phyloP scores from a whole-genome alignment of 108 stramenopile species.

The Epithemia pelagica region DNA sequence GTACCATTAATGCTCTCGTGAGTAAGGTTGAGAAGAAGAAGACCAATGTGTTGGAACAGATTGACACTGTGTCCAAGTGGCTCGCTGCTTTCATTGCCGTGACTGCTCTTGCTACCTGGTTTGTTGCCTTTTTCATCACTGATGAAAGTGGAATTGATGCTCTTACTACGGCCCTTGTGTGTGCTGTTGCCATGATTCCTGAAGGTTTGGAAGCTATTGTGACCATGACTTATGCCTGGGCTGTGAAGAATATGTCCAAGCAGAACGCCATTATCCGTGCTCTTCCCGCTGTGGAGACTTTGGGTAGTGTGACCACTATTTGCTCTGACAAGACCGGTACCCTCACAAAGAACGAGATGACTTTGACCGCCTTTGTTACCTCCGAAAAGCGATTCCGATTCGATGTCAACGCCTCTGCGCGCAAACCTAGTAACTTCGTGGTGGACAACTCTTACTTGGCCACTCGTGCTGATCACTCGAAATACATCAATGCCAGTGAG shows the following conservation, averaged over 20 bases:
- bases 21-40: constrained; percentile 71
- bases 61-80: constrained; percentile 78
- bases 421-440: constrained; percentile 48
- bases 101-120: constrained; percentile 79
- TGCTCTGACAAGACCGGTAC: constrained; percentile 99
- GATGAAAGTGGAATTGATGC: constrained; percentile 38
- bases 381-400: constrained; percentile 72
- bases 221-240: constrained; percentile 88
- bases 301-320: constrained; percentile 91
- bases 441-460: constrained; percentile 61
- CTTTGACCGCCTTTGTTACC: constrained; percentile 70
- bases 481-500: constrained; percentile 29
- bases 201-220: constrained; percentile 96
- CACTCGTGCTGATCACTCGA: constrained; percentile 38
- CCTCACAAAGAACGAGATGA: constrained; percentile 93
- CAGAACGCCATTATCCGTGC: constrained; percentile 87
- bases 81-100: constrained; percentile 74
- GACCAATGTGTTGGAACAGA: constrained; percentile 91
- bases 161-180: constrained; percentile 63
- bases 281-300: constrained; percentile 93
- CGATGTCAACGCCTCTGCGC: constrained; percentile 49
- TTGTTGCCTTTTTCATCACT: constrained; percentile 55
- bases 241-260: constrained; percentile 79
- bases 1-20: constrained; percentile 87
- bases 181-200: constrained; percentile 95